These are phyloP conservation scores for Cryptosporidium ubiquitum DNA, from an alignment of 169 alveolate species.

Conservation along the genomic window DNA sequence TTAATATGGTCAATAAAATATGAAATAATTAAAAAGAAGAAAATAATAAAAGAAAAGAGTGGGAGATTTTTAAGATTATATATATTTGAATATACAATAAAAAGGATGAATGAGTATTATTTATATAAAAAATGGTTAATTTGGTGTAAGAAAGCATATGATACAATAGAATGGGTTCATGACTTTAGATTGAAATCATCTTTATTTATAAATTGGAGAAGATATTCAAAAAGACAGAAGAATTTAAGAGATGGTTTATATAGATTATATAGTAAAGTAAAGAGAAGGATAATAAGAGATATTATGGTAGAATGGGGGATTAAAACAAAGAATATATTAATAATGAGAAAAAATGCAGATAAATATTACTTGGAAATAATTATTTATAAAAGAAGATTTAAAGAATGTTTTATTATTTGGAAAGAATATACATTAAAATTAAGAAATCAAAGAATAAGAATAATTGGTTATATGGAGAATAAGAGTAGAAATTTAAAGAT, in stretches of 20 bases:
- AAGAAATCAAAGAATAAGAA: neutral
- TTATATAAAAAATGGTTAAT: slow-evolving; percentile 26
- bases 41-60: neutral
- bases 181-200: slow-evolving; percentile 29
- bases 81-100: neutral
- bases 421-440: neutral
- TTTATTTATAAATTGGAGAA: slow-evolving; percentile 44
- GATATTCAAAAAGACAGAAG: slow-evolving; percentile 18
- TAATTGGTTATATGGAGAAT: neutral
- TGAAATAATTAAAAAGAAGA: slow-evolving; percentile 10
- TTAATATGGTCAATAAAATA: slow-evolving; percentile 58
- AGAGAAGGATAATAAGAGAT: neutral
- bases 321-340: neutral
- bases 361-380: neutral
- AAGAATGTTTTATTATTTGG: neutral
- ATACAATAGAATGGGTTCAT: slow-evolving; percentile 44
- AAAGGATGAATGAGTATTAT: slow-evolving; percentile 27
- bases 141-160: slow-evolving; percentile 61
- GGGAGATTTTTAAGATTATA: neutral
- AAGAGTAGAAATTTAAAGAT: neutral
- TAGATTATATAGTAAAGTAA: slow-evolving; percentile 1
- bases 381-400: neutral
- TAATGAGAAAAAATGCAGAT: neutral
- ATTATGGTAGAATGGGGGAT: neutral
- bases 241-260: neutral